Percentiles rank a stretch among this genome's conserved stretches.
Conservation (phyloP, 108 stramenopile genomes). For the Cyclostephanos invisitatus region DNA sequence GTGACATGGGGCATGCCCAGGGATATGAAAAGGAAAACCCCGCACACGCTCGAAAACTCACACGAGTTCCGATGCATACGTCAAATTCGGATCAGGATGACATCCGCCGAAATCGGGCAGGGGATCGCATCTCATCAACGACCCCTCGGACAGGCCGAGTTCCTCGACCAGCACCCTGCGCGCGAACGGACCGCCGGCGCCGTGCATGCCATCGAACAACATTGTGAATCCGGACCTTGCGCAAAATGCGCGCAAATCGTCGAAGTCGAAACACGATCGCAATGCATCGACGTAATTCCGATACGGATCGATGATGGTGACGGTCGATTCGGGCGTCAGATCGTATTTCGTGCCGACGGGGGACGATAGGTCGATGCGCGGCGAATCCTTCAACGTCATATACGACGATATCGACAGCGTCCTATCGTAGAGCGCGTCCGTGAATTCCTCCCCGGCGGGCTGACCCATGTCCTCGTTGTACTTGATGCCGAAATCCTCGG, state of each 20-base stretch:
- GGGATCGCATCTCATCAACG: constrained; percentile 89
- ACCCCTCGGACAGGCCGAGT: constrained; percentile 84
- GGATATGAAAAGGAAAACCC: too few relatives aligned
- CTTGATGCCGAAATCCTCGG: constrained; percentile 97
- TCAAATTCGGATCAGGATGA: constrained; percentile 99
- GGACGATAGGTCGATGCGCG: constrained; percentile 67
- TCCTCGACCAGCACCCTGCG: constrained; percentile 89
- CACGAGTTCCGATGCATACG: constrained; percentile 94
- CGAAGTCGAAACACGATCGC: constrained; percentile 95
- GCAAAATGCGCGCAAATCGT: constrained; percentile 71
- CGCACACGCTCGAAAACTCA: too few relatives aligned
- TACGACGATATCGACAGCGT: constrained; percentile 66
- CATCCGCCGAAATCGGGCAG: constrained; percentile 94
- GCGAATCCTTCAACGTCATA: constrained; percentile 63
- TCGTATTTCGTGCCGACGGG: constrained; percentile 62
- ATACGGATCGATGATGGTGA: constrained; percentile 86
- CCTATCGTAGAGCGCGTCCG: constrained; percentile 82
- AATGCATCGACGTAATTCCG: constrained; percentile 84
- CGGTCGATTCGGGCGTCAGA: constrained; percentile 64
- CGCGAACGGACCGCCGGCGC: constrained; percentile 97
- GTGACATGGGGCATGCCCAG: too few relatives aligned
- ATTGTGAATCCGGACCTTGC: constrained; percentile 81
- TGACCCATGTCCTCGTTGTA: constrained; percentile 96
- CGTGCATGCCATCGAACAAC: constrained; percentile 99
- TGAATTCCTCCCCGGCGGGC: constrained; percentile 96